Conservation (phyloP, 371 early-diverging fungal genomes). For the Mortierella sp. region DNA sequence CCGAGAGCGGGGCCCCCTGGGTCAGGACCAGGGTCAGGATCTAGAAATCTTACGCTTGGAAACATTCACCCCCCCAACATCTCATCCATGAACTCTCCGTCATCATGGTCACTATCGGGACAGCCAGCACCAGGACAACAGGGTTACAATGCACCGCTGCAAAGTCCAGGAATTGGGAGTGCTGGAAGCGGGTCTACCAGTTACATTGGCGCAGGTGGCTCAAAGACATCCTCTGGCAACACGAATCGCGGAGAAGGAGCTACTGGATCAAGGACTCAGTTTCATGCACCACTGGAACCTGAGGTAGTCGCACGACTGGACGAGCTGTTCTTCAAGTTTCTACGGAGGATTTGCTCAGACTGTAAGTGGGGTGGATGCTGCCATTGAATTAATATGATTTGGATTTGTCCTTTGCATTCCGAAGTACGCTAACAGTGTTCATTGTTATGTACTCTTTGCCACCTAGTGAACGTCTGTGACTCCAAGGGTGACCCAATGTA, state of each 20-base stretch:
- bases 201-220: background rate
- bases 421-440: background rate
- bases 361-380: slow-evolving; percentile 50
- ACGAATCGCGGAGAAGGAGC: slow-evolving; percentile 15
- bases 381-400: background rate
- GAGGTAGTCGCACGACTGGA: slow-evolving; percentile 66
- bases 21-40: background rate
- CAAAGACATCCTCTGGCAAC: background rate
- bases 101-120: slow-evolving; percentile 6
- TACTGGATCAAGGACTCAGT: slow-evolving; percentile 48
- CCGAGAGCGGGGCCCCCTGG: background rate
- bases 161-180: background rate
- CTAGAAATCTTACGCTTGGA: slow-evolving; percentile 8
- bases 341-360: slow-evolving; percentile 72
- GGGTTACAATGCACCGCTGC: background rate
- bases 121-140: background rate
- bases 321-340: slow-evolving; percentile 70
- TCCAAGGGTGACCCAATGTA: slow-evolving; percentile 74
- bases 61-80: slow-evolving; percentile 7
- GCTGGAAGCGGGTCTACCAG: background rate
- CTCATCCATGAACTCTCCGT: slow-evolving; percentile 2
- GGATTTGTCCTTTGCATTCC: background rate
- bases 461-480: slow-evolving; percentile 69
- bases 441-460: background rate
- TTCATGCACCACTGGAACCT: slow-evolving; percentile 64